A percentile compares a stretch with the other conserved stretches of the same genome.
phyloP scores from a whole-genome alignment of 2,329 filamentous ascomycete species.

The Colletotrichum siamense region DNA sequence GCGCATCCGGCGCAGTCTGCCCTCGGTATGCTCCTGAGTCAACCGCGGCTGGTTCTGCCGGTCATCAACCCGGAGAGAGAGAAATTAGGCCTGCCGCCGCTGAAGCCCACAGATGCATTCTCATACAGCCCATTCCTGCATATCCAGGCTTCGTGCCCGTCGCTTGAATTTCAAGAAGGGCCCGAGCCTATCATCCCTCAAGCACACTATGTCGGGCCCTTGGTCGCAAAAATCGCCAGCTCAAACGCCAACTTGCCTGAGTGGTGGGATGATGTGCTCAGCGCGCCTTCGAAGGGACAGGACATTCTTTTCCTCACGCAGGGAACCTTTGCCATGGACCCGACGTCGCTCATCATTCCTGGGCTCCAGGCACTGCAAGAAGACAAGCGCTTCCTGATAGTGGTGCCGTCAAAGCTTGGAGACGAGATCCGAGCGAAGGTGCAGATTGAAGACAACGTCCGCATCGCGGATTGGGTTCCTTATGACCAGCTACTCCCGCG shows the following conservation, averaged over 20 bases:
- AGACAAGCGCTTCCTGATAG: constrained; percentile 31
- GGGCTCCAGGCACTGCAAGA: constrained; percentile 36
- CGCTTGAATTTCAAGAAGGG: constrained; percentile 34
- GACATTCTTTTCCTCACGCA: constrained; percentile 32
- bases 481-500: constrained; percentile 39
- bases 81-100: constrained; percentile 28
- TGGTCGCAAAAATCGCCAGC: constrained; percentile 29
- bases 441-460: constrained; percentile 30
- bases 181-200: constrained; percentile 25
- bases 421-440: constrained; percentile 28
- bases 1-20: constrained; percentile 26
- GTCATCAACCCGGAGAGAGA: constrained; percentile 35
- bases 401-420: constrained; percentile 37
- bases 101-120: constrained; percentile 36
- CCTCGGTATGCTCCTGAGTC: constrained; percentile 31
- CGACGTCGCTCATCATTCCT: constrained; percentile 40
- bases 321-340: constrained; percentile 41
- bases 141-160: constrained; percentile 40
- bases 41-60: constrained; percentile 31
- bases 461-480: constrained; percentile 38
- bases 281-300: constrained; percentile 34
- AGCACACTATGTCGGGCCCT: constrained; percentile 37
- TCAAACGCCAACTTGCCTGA: constrained; percentile 27
- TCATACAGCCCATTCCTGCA: constrained; percentile 42
- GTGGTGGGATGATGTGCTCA: constrained; percentile 36